phyloP scores from a whole-genome alignment of 2,329 filamentous ascomycete species.

The Herpotrichia juniperi region DNA sequence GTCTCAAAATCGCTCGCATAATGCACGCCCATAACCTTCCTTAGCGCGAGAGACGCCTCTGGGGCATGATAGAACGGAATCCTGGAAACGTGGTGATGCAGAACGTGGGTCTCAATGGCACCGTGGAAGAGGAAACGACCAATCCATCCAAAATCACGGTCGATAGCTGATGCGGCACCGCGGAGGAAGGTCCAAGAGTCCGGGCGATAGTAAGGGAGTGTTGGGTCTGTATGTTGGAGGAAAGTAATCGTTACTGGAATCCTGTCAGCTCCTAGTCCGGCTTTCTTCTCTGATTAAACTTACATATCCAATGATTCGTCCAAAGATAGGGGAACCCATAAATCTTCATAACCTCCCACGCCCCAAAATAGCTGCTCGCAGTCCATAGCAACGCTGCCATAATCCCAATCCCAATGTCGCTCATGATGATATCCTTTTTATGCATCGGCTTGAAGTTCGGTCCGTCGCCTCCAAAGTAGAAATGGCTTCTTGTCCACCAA shows the following conservation, averaged over 20 bases:
- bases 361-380: constrained; percentile 48
- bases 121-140: constrained; percentile 68
- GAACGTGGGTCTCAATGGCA: constrained; percentile 66
- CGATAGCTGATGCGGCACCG: constrained; percentile 65
- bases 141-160: constrained; percentile 67
- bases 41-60: constrained; percentile 1
- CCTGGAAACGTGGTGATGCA: constrained; percentile 55
- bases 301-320: constrained; percentile 68
- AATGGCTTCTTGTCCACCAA: constrained; percentile 4
- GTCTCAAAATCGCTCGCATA: constrained; percentile 1
- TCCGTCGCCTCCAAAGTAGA: constrained; percentile 1
- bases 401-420: background rate
- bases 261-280: background rate
- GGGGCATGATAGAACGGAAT: constrained; percentile 7
- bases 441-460: constrained; percentile 2
- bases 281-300: background rate
- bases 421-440: constrained; percentile 1
- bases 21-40: constrained; percentile 1
- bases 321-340: constrained; percentile 70
- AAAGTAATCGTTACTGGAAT: constrained; percentile 69
- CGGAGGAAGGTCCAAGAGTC: constrained; percentile 65
- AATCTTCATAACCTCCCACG: constrained; percentile 60
- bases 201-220: constrained; percentile 62
- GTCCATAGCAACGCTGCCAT: background rate
- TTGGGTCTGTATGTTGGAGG: constrained; percentile 69